These are phyloP conservation scores for Periconia digitata DNA, from an alignment of 2,329 filamentous ascomycete species.

Conservation along the genomic window DNA sequence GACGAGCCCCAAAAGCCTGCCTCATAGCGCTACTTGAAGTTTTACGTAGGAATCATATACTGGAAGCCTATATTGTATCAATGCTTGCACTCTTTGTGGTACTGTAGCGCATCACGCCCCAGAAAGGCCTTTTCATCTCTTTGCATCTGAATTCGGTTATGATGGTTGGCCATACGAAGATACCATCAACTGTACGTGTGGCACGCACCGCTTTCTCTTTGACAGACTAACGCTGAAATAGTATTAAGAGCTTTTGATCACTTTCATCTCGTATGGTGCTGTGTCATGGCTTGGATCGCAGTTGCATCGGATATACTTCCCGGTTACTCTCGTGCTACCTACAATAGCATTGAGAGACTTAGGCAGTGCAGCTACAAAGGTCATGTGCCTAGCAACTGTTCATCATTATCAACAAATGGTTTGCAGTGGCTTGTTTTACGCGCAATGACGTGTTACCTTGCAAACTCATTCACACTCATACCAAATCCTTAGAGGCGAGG, in stretches of 20 bases:
- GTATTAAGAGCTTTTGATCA: not conserved
- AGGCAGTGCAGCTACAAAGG: not conserved
- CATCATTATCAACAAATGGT: not conserved
- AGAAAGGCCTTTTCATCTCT: conserved; percentile 1
- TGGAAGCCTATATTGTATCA: conserved; percentile 1
- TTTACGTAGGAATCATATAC: not conserved
- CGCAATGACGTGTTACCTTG: not conserved
- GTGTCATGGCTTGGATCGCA: not conserved
- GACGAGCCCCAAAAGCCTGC: conserved; percentile 26
- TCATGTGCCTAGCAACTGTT: not conserved
- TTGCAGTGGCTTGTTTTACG: not conserved
- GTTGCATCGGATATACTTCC: not conserved
- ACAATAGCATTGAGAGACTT: not conserved
- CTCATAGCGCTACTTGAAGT: not conserved
- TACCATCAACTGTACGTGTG: conserved; percentile 9
- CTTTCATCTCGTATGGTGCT: not conserved
- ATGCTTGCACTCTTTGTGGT: conserved; percentile 2
- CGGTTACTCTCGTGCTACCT: not conserved
- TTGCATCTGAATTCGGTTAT: not conserved
- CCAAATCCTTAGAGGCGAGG: not conserved
- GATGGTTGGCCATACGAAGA: conserved; percentile 1
- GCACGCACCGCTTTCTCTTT: not conserved
- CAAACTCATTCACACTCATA: not conserved
- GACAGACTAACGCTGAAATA: not conserved
- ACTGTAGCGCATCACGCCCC: conserved; percentile 10